Conservation (phyloP, 2,329 filamentous ascomycete species). For the Lachnellula subtilissima region DNA sequence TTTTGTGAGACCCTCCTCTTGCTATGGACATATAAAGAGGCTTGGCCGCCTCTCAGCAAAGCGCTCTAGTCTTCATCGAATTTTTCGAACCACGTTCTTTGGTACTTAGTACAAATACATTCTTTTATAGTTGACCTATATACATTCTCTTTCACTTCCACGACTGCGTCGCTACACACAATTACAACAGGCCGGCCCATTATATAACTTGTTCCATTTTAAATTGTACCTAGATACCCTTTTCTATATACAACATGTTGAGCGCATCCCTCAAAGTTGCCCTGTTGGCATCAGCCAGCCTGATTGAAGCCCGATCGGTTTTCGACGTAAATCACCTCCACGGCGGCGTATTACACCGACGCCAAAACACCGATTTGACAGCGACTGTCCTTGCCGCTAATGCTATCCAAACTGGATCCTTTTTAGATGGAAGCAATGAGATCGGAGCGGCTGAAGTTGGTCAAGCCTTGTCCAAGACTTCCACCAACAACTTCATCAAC, state of each 20-base stretch:
- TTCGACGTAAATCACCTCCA: conserved; percentile 15
- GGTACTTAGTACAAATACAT: conserved; percentile 18
- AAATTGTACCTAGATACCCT: conserved; percentile 2
- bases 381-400: conserved; percentile 20
- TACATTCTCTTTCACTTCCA: background rate
- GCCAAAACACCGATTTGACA: conserved; percentile 7
- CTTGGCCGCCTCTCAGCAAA: conserved; percentile 4
- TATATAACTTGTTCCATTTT: conserved; percentile 8
- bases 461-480: conserved; percentile 26
- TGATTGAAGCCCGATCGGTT: conserved; percentile 19
- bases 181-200: conserved; percentile 18
- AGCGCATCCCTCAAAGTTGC: conserved; percentile 19
- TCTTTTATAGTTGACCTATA: conserved; percentile 15
- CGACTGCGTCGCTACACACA: conserved; percentile 26
- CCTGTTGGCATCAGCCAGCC: conserved; percentile 21
- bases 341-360: background rate
- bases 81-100: conserved; percentile 26
- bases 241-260: conserved; percentile 19
- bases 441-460: conserved; percentile 22
- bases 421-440: conserved; percentile 22
- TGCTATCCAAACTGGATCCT: conserved; percentile 29
- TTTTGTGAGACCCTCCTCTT: background rate
- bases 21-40: background rate
- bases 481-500: conserved; percentile 33
- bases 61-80: conserved; percentile 18